Evolutionary conservation across 2,329 filamentous ascomycete species (phyloP), one percentile per base, ranked within the genome.

Genomic region (Hirsutella rhossiliensis): DNA sequence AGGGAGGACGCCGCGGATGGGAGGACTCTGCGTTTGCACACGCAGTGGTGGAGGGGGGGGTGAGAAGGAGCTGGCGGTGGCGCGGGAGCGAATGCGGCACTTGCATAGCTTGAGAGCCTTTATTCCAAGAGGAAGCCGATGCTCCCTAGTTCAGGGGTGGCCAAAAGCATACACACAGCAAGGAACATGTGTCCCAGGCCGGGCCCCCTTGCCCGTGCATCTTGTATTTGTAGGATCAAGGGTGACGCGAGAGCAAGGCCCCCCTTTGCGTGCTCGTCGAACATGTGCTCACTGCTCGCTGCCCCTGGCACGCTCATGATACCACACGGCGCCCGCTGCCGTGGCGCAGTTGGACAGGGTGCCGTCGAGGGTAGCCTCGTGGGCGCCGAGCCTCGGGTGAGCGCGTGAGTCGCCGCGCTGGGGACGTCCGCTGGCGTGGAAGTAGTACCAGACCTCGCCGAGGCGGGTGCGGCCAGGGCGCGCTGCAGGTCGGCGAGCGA

Each of bases 361-460:
- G 5, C 68, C 68, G 0, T 71, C 74, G 44, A 72, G 69, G 3
- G 69, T 64, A 43, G 34, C 34, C 15, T 62, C 60, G 8, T 64
- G 63, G n/a, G 60, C 54, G 11, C 69, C 55, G 5, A 68, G 65
- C 20, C 73, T 54, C 11, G 62, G 67, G 36, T 71, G 58, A 2
- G 63, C 66, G 23, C 23, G 23, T 4, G 23, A 23, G 7, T 7
- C 23, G 23, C 7, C 23, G 44, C 68, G 61, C 61, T 82, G 80
- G 7, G 76, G 71, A 15, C 67, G 59, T 4, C 79, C 79, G 44
- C 67, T 69, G 43, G 75, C 73, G 58, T 82, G 72, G 57, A 74
- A 69, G 54, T 81, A 82, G 55, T 83, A 84, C 78, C 78, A 84
- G 12, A 80, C 67, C 66, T 84, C 80, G 46, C 58, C 71, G 40